phyloP scores from a whole-genome alignment of 352 stramenopile species.

The Phytophthora boehmeriae region DNA sequence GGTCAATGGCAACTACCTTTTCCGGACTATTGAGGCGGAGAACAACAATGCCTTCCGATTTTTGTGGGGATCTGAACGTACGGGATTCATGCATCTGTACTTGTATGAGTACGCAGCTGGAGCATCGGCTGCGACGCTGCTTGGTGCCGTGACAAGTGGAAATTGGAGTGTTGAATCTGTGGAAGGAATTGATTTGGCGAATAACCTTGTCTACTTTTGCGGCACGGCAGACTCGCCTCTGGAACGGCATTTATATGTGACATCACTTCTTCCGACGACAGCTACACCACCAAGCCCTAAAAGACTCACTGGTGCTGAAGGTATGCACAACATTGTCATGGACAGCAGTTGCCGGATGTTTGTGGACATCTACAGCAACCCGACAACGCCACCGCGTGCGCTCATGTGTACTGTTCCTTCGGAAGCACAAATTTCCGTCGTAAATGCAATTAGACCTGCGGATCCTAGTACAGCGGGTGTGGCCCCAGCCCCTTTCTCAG shows the following conservation, averaged over 20 bases:
- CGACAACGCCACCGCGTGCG: slow-evolving; percentile 66
- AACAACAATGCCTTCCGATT: slow-evolving; percentile 92
- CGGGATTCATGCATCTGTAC: slow-evolving; percentile 96
- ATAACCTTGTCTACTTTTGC: slow-evolving; percentile 89
- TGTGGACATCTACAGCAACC: slow-evolving; percentile 86
- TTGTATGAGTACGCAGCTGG: slow-evolving; percentile 91
- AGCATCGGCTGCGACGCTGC: slow-evolving; percentile 38
- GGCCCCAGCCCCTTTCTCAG: slow-evolving; percentile 3
- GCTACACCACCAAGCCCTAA: slow-evolving; percentile 52
- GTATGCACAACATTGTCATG: slow-evolving; percentile 93
- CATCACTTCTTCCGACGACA: slow-evolving; percentile 55
- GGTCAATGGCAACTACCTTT: slow-evolving; percentile 96
- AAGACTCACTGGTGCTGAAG: slow-evolving; percentile 76
- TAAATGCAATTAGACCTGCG: slow-evolving; percentile 22
- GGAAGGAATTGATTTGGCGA: slow-evolving; percentile 77
- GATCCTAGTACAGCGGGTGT: slow-evolving; percentile 18
- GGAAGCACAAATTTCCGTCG: slow-evolving; percentile 38
- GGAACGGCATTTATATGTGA: slow-evolving; percentile 93
- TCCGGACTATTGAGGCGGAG: slow-evolving; percentile 84
- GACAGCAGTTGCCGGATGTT: slow-evolving; percentile 82
- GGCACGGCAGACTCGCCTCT: slow-evolving; percentile 87
- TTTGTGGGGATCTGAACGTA: slow-evolving; percentile 94
- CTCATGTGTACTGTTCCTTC: slow-evolving; percentile 58
- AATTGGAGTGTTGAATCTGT: slow-evolving; percentile 84
- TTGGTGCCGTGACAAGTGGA: slow-evolving; percentile 71